Evolutionary conservation across 1,139 yeast genomes (phyloP), one percentile per base, ranked within the genome.

Genomic region (Kluyveromyces sp.): DNA sequence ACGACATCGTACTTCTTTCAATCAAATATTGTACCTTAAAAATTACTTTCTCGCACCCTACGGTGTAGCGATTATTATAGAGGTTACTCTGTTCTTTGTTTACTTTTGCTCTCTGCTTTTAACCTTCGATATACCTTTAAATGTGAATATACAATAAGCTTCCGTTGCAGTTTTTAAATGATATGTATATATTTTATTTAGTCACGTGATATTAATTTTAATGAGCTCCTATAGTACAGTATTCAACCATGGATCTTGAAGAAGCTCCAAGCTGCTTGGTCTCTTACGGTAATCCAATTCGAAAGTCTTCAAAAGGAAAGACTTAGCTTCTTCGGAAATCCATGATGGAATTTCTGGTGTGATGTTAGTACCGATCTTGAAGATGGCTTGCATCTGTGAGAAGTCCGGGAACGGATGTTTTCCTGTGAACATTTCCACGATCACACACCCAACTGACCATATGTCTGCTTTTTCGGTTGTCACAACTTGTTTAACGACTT

Each of bases 381-480:
- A 90, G 40, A 90, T 82, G 7, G 97, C 97, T 67, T 90, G 97
- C 96, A 89, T 88, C 64, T 89, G 97, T 48, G 90, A 83, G 58
- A 87, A 86, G 52, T 86, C 87, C 0, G 97, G 97, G 68, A 84
- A 90, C 32, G 97, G 97, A 64, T 90, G 97, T 50, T 81, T 80
- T 3, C 96, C 97, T 0, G 97, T 87, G 60, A 85, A 85, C 97
- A 90, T 90, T 64, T 90, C 97, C 31, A 90, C 82, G 25, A 89
- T 78, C 32, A 90, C 74, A 64, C 97, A 88, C 0, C 96, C 97
- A 4, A 90, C 85, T 0, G 96, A 86, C 97, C 97, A 90, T 31
- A 90, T 88, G 63, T 90, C 97, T 0, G 95, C 95, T 61, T 86
- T 87, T 44, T 84, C 79, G 4, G 96, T 89, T 49, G 88, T 86